Conservation (phyloP, 768 basidiomycete genomes). For the Mycena epipterygia region DNA sequence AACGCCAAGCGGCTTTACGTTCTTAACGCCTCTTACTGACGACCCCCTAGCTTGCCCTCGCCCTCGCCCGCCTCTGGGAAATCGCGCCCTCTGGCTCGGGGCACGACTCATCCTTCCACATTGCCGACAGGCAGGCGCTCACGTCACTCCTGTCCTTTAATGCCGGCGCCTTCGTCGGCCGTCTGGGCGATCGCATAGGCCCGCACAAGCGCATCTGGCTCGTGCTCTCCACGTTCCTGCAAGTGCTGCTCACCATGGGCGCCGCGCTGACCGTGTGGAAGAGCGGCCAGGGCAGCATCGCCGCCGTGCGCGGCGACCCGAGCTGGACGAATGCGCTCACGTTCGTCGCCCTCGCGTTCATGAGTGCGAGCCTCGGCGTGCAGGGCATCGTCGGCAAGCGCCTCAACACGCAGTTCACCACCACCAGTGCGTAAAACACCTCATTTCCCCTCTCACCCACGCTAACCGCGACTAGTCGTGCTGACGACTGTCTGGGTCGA, state of each 20-base stretch:
- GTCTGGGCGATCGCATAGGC: conserved; percentile 88
- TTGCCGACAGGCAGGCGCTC: conserved; percentile 87
- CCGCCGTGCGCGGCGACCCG: conserved; percentile 68
- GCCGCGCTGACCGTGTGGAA: conserved; percentile 81
- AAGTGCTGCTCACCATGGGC: conserved; percentile 82
- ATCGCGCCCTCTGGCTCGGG: conserved; percentile 52
- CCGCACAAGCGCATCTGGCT: conserved; percentile 83
- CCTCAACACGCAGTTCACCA: conserved; percentile 83
- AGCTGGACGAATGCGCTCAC: conserved; percentile 78
- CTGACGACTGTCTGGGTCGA: conserved; percentile 93
- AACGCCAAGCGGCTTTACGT: neutral
- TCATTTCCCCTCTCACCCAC: neutral
- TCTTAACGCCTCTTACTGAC: conserved; percentile 14
- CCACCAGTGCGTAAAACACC: conserved; percentile 75
- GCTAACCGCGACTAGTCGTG: conserved; percentile 63
- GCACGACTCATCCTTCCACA: conserved; percentile 75
- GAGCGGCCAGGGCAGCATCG: conserved; percentile 69
- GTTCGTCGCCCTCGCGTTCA: conserved; percentile 81
- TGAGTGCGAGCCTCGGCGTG: conserved; percentile 86
- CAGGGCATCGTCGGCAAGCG: conserved; percentile 91
- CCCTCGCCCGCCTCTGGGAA: conserved; percentile 85
- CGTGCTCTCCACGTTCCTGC: conserved; percentile 75
- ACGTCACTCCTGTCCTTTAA: conserved; percentile 86
- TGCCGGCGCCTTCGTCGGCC: conserved; percentile 81
- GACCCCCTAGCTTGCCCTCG: conserved; percentile 73